Evolutionary conservation across 1,139 yeast species (phyloP).

Genomic region (Lodderomyces theae): DNA sequence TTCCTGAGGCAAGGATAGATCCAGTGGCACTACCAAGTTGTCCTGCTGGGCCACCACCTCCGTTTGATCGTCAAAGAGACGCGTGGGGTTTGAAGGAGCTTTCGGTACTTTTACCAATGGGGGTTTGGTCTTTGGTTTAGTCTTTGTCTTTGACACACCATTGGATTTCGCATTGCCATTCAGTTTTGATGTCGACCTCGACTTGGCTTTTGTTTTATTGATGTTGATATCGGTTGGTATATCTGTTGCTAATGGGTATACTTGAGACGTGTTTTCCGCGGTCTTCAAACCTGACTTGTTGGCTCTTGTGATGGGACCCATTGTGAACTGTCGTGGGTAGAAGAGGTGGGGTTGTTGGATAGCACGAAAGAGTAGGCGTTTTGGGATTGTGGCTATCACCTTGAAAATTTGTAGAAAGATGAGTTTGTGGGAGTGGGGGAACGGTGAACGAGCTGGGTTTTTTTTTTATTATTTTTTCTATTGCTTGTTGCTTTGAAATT

Average conservation of each 20-base stretch:
- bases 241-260: constrained; percentile 6
- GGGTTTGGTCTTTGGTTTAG: neutral
- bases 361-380: neutral
- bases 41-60: no score
- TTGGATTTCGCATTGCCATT: no score
- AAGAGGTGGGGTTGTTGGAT: neutral
- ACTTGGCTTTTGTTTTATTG: neutral
- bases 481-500: no score
- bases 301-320: constrained; percentile 7
- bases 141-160: no score
- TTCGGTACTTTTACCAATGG: no score
- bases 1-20: constrained; percentile 34
- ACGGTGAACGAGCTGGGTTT: no score
- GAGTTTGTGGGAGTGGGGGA: no score
- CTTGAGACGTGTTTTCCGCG: constrained; percentile 9
- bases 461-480: no score
- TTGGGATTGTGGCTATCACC: neutral
- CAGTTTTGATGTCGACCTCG: no score
- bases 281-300: constrained; percentile 6
- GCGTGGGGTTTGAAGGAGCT: neutral
- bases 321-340: neutral
- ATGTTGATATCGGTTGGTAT: constrained; percentile 5
- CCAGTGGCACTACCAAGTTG: constrained; percentile 24
- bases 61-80: neutral
- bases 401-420: no score